phyloP scores from a whole-genome alignment of 108 stramenopile species.

The Cafeteria roenbergensis region DNA sequence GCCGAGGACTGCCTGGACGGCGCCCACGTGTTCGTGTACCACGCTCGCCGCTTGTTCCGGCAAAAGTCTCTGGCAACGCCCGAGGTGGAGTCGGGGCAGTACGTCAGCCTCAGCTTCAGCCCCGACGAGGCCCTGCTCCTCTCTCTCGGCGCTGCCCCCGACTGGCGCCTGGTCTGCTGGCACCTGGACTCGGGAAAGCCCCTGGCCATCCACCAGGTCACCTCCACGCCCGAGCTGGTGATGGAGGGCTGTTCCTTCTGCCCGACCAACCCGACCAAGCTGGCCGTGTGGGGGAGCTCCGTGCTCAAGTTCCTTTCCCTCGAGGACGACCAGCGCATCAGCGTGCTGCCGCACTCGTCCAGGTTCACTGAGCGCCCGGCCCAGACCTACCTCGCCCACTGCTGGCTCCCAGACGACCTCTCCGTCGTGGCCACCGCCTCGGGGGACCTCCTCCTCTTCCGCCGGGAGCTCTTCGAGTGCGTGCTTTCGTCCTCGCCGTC shows the following conservation, averaged over 20 bases:
- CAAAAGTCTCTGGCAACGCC: conserved; percentile 25
- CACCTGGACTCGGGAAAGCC: conserved; percentile 35
- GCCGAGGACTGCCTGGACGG: conserved; percentile 6
- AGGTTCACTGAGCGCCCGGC: conserved; percentile 22
- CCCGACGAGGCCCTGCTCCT: conserved; percentile 34
- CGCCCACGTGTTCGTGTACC: conserved; percentile 29
- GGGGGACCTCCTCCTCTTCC: conserved; percentile 34
- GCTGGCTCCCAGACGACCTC: conserved; percentile 35
- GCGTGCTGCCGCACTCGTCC: conserved; percentile 4
- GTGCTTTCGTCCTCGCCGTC: conserved; percentile 15
- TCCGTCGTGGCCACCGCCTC: conserved; percentile 31
- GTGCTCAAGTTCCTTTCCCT: conserved; percentile 36
- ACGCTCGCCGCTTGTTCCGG: conserved; percentile 32
- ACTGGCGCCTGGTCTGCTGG: conserved; percentile 39
- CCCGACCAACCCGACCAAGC: conserved; percentile 33
- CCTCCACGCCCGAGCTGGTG: conserved; percentile 16
- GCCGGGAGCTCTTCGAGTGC: conserved; percentile 27
- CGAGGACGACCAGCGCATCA: conserved; percentile 20
- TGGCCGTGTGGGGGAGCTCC: conserved; percentile 29
- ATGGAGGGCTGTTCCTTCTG: conserved; percentile 21
- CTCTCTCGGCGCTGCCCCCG: conserved; percentile 29
- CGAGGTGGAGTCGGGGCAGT: conserved; percentile 11
- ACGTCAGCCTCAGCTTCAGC: conserved; percentile 30
- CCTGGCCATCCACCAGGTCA: conserved; percentile 22
- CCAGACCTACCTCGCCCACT: conserved; percentile 32